Base-by-base conservation (phyloP, 2,329 filamentous ascomycete genomes). In the Aspergillus flavus region DNA sequence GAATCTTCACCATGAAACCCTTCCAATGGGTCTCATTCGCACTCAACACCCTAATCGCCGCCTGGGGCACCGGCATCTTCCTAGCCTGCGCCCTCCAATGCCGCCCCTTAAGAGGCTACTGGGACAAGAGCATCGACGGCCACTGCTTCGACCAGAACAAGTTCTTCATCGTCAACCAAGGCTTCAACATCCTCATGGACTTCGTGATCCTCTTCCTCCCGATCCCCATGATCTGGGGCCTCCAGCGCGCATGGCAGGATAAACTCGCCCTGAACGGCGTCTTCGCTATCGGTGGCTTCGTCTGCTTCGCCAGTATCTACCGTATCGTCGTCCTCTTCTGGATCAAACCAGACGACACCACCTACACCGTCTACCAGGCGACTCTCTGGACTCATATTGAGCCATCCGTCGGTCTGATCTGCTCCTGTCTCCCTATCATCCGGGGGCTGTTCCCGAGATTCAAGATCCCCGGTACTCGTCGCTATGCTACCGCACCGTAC, bases 361-460 rank as follows among this genome's bases (percentile, higher is more conserved):
- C 74, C 1, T 78, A 73, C 59, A 76, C 75, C 4, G 73, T 76
- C 43, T 75, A 76, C 62, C 67, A 75, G 61, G 71, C 74, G 11
- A 72, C 72, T 0, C 65, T 78, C 9, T 78, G 75, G 76, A 77
- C 75, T 19, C 72, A 77, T 14, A 68, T 77, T 39, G 75, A 78
- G 63, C 73, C 75, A 0, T 70, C 73, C 5, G 71, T 78, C 14
- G 75, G 74, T 1, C 61, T 78, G 4, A 76, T 77, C 41, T 76
- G 72, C 52, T 74, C 75, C 46, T 76, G 74, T 58, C 66, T 78
- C 1, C 76, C 76, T 2, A 72, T 75, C 30, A 72, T 77, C 26
- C 75, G 75, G 2, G 75, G 75, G 9, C 59, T 78, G 11, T 75
- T 78, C 66, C 72, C 73, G 0, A 64, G 66, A 14, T 52, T 74